Percentiles rank a stretch among this genome's conserved stretches.
Evolutionary conservation across 164 flowering plant species (phyloP).

Genomic region (Tinospora cordifolia): DNA sequence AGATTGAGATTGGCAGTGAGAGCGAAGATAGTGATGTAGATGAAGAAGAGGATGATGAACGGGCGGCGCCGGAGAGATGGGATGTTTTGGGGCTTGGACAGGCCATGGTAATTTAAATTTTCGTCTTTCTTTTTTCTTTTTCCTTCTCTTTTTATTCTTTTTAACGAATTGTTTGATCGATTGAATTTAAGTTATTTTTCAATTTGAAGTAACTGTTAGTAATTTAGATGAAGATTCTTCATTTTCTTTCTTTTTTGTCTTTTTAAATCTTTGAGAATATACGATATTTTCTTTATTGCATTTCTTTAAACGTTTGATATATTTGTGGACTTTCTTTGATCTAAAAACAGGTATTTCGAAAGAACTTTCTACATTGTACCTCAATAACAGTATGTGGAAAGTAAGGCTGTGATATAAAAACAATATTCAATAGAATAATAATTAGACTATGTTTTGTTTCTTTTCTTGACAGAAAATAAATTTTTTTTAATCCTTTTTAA

Average conservation of each 20-base stretch:
- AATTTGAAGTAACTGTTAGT: neutral
- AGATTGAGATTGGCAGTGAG: slow-evolving; percentile 14
- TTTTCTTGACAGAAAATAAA: too few relatives aligned
- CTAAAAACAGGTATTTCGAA: too few relatives aligned
- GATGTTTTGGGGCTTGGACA: slow-evolving; percentile 92
- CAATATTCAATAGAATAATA: too few relatives aligned
- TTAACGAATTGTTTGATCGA: neutral
- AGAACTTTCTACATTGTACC: too few relatives aligned
- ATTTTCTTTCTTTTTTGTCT: neutral
- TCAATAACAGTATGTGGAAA: too few relatives aligned
- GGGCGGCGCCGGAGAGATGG: slow-evolving; percentile 57
- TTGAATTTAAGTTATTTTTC: neutral
- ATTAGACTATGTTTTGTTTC: too few relatives aligned
- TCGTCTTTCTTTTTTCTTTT: neutral
- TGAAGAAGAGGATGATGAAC: slow-evolving; percentile 21
- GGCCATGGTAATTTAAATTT: slow-evolving; percentile 60
- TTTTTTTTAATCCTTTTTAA: too few relatives aligned
- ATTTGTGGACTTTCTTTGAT: too few relatives aligned
- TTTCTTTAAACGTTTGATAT: too few relatives aligned
- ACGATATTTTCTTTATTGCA: too few relatives aligned
- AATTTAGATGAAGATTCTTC: neutral
- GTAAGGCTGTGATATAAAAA: too few relatives aligned
- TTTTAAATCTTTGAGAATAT: neutral
- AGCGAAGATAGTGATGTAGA: slow-evolving; percentile 30
- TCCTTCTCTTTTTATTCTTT: neutral